Percentiles rank a stretch among this genome's conserved stretches.
These are phyloP conservation scores for Annulohypoxylon bovei DNA, from an alignment of 495 filamentous ascomycete genomes.

Conservation along the genomic window DNA sequence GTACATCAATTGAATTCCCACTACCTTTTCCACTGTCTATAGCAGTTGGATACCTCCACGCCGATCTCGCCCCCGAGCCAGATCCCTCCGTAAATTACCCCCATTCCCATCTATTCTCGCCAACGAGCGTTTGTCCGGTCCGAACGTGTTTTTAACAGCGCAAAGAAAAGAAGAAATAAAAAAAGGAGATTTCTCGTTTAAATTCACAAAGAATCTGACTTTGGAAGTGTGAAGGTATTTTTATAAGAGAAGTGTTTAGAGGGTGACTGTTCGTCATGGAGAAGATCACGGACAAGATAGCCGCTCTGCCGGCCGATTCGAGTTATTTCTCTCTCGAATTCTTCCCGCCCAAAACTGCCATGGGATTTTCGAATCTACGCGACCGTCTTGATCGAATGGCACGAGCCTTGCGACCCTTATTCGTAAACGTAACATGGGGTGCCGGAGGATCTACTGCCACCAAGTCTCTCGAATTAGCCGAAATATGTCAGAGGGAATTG, in stretches of 20 bases:
- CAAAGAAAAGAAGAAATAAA: neutral
- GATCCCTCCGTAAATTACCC: neutral
- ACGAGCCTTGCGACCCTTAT: slow-evolving; percentile 85
- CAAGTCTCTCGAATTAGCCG: slow-evolving; percentile 92
- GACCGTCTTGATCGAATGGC: slow-evolving; percentile 96
- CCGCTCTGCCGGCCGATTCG: slow-evolving; percentile 80
- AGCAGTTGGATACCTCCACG: neutral
- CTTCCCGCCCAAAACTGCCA: slow-evolving; percentile 95
- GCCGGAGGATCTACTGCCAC: slow-evolving; percentile 90
- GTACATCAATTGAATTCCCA: neutral
- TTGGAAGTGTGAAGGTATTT: neutral
- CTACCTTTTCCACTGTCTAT: neutral
- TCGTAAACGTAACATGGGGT: slow-evolving; percentile 98
- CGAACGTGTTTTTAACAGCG: neutral
- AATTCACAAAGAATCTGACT: neutral
- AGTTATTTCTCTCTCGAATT: slow-evolving; percentile 98
- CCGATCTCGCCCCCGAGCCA: slow-evolving; percentile 13
- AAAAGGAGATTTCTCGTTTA: neutral
- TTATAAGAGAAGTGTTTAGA: neutral
- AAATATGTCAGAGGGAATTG: slow-evolving; percentile 91
- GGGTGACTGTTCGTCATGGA: slow-evolving; percentile 64
- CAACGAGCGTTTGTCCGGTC: slow-evolving; percentile 1
- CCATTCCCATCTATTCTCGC: neutral
- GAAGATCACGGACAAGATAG: slow-evolving; percentile 97
- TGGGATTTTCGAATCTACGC: slow-evolving; percentile 93